phyloP scores from a whole-genome alignment of 2,329 filamentous ascomycete species.

The Trichoderma sp. region DNA sequence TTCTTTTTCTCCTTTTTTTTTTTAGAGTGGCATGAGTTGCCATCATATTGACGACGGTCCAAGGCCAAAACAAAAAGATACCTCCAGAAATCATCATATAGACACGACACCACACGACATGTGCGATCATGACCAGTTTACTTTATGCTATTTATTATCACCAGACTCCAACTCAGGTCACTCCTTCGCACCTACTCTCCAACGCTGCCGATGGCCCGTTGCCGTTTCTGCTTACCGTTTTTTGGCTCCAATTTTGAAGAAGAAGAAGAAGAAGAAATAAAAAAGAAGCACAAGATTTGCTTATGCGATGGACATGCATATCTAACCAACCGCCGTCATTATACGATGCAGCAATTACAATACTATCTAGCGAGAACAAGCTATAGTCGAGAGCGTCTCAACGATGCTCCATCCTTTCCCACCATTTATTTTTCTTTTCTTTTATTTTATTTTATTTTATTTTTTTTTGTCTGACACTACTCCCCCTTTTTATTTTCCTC shows the following conservation, averaged over 20 bases:
- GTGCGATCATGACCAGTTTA: slow-evolving; percentile 23
- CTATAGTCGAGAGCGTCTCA: neutral
- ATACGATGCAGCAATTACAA: neutral
- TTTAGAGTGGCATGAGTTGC: slow-evolving; percentile 22
- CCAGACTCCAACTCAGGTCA: slow-evolving; percentile 18
- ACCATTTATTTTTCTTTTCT: neutral
- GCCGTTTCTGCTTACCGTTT: neutral
- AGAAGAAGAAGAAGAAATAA: neutral
- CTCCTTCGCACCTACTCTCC: slow-evolving; percentile 15
- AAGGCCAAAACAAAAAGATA: slow-evolving; percentile 23
- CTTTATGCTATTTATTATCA: slow-evolving; percentile 17
- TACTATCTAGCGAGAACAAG: slow-evolving; percentile 1
- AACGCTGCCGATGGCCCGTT: neutral
- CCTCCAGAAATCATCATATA: slow-evolving; percentile 28
- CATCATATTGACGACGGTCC: slow-evolving; percentile 19
- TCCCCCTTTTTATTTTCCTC: neutral
- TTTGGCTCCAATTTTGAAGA: neutral
- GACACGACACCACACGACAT: slow-evolving; percentile 32
- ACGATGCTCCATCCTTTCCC: slow-evolving; percentile 2
- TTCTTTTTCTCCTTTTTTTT: neutral
- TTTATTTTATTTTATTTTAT: neutral
- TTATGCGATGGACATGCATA: neutral
- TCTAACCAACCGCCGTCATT: neutral
- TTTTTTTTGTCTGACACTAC: neutral
- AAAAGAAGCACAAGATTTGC: neutral